Evolutionary conservation across 106 monocot species (phyloP), one percentile per base, ranked within the genome.

Genomic region (Ottelia alismoides): DNA sequence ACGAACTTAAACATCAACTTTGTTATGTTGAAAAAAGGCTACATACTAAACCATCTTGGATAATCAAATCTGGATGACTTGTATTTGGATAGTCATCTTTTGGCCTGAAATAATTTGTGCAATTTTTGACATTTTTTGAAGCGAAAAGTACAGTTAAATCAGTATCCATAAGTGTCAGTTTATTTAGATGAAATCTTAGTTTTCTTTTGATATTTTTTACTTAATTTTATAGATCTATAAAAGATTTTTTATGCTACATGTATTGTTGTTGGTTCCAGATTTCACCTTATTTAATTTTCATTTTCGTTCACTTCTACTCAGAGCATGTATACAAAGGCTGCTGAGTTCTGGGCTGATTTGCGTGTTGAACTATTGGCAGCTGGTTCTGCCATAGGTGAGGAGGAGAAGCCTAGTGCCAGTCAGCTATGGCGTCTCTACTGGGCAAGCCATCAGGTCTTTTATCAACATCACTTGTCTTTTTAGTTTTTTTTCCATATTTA

Each of bases 311-410:
- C 1, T 14, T 12, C 40, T 68, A 29, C 2, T 25, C 46, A 98
- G 96, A 79, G 69, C 49, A 90, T 98, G 81, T 98, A 90, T 74
- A 70, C 68, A 55, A 85, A 76, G 65, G 82, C 96, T 51, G 79
- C 96, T 45, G 82, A 85, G 59, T 98, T 98, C 75, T 98, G 96
- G 96, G 81, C 96, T 49, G 89, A 98, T 47, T 70, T 98, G 65
- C 66, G 96, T 22, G 78, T 85, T 55, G 96, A 98, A 51, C 69
- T 98, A 48, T 46, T 98, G 31, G 77, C 89, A 25, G 96, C 89
- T 52, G 64, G 67, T 72, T 65, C 81, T 60, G 77, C 77, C 61
- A 65, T 76, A 72, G 56, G 69, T 19, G 96, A 90, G 30, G 89
- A 89, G 28, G 89, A 89, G 28, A 98, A 82, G 25, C 53, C 77